Conservation (phyloP, 2,329 filamentous ascomycete genomes). For the Leptodontidium sp. region DNA sequence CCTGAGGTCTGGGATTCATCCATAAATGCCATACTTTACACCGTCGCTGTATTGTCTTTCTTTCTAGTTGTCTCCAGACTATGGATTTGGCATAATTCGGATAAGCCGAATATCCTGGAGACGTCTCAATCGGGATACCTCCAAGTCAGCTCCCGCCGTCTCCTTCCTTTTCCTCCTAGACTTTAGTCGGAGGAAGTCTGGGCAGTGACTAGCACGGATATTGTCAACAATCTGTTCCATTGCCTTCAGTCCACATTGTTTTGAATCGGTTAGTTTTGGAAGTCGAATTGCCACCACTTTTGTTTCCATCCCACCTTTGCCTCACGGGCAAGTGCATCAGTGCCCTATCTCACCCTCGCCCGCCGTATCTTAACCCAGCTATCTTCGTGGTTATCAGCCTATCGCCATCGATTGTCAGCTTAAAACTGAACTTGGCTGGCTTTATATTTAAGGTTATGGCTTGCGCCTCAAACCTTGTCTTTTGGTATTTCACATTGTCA, state of each 20-base stretch:
- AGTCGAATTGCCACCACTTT: not conserved
- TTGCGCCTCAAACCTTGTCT: not conserved
- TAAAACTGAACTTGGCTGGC: not conserved
- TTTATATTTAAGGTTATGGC: slow-evolving; percentile 18
- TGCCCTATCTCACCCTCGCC: slow-evolving; percentile 4
- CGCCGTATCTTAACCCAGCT: slow-evolving; percentile 12
- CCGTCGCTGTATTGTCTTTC: not conserved
- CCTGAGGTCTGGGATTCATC: not conserved
- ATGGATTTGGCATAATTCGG: not conserved
- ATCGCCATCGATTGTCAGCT: not conserved
- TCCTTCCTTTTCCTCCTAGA: not conserved
- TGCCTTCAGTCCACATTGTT: not conserved
- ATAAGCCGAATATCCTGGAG: not conserved
- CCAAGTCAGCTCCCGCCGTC: not conserved
- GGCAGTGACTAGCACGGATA: not conserved
- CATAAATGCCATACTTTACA: not conserved
- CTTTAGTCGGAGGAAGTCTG: not conserved
- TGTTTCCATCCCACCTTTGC: slow-evolving; percentile 16
- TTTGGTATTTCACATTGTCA: not conserved
- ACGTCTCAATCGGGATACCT: not conserved
- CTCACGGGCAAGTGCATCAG: slow-evolving; percentile 1
- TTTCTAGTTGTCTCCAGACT: not conserved
- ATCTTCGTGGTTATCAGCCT: slow-evolving; percentile 15
- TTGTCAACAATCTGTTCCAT: not conserved
- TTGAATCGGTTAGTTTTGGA: too few relatives aligned